Base-by-base conservation (phyloP, 805 yeast genomes). In the Candida jianshihensis region DNA sequence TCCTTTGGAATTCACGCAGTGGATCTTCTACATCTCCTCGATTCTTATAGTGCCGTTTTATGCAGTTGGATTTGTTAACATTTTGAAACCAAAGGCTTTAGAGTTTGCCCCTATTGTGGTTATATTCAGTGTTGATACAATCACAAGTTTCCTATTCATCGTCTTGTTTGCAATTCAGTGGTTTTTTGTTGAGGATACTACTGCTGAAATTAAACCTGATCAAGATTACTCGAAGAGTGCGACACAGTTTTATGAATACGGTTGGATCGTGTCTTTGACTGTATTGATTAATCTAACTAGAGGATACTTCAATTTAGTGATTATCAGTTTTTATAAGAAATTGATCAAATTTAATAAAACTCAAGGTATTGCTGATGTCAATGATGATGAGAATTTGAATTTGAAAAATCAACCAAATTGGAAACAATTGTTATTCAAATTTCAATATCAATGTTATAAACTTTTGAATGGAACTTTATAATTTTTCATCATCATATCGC, bases 1-100 rank as follows among this genome's bases (percentile, higher is more conserved):
- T 53, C 92, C 92, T 2, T 68, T 89, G 37, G 79, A 78, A 41
- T 73, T 79, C 41, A 64, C 83, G 62, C 97, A 90, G 54, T 84
- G 96, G 92, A 40, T 82, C 1, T 75, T 79, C 46, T 87, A 89
- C 57, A 48, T 81, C 14, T 56, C 80, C 40, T 80, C 94, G 3
- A 63, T 84, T 13, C 37, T 73, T 4, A 66, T 78, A 6, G 60
- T 89, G 30, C 77, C 88, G 4, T 68, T 82, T 36, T 85, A 80
- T 55, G 61, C 78, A 4, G 62, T 71, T 27, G 92, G 87, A 0
- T 65, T 75, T 30, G 56, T 56, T 31, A 62, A 61, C 28, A 62
- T 85, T 21, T 62, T 67, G 35, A 61, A 65, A 32, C 80, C 82
- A 31, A 72, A 72, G 31, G 71, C 81, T 6, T 64, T 82, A 42